Percentiles rank a stretch among this genome's conserved stretches.
Conservation (phyloP, 1,284 basidiomycete species). For the Heliocybe sulcata region DNA sequence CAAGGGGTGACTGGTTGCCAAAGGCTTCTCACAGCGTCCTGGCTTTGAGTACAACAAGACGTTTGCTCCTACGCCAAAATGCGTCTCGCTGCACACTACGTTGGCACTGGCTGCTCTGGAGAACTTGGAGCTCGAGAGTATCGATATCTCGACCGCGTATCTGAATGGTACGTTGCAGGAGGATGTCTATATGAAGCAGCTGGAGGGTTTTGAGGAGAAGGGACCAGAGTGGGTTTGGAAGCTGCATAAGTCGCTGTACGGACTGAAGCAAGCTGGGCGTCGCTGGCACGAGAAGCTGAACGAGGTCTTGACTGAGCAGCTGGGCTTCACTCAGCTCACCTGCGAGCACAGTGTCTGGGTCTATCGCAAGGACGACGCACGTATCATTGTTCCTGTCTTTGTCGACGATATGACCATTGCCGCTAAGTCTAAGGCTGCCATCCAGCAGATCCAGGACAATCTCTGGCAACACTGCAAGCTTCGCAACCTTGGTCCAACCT, state of each 20-base stretch:
- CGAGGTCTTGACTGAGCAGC: slow-evolving; percentile 1
- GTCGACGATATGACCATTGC: too few species aligned
- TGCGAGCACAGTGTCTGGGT: too few species aligned
- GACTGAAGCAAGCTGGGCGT: slow-evolving; percentile 12
- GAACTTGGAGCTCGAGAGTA: slow-evolving; percentile 26
- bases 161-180: slow-evolving; percentile 22
- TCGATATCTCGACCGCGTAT: slow-evolving; percentile 28
- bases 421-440: too few species aligned
- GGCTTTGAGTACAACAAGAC: slow-evolving; percentile 34
- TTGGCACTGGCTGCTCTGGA: slow-evolving; percentile 26
- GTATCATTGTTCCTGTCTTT: too few species aligned
- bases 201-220: slow-evolving; percentile 19
- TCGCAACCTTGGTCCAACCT: too few species aligned
- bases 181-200: slow-evolving; percentile 23
- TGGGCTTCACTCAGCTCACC: too few species aligned
- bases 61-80: slow-evolving; percentile 27
- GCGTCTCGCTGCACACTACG: slow-evolving; percentile 23
- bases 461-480: too few species aligned
- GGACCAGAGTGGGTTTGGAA: slow-evolving; percentile 1
- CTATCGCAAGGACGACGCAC: too few species aligned
- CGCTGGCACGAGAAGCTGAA: too few species aligned
- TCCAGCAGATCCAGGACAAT: too few species aligned
- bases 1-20: slow-evolving; percentile 31
- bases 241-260: slow-evolving; percentile 8
- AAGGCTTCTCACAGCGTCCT: slow-evolving; percentile 32